Evolutionary conservation across 176 grass and related monocot species (phyloP), one percentile per base, ranked within the genome.

Genomic region (Musa itinerans): DNA sequence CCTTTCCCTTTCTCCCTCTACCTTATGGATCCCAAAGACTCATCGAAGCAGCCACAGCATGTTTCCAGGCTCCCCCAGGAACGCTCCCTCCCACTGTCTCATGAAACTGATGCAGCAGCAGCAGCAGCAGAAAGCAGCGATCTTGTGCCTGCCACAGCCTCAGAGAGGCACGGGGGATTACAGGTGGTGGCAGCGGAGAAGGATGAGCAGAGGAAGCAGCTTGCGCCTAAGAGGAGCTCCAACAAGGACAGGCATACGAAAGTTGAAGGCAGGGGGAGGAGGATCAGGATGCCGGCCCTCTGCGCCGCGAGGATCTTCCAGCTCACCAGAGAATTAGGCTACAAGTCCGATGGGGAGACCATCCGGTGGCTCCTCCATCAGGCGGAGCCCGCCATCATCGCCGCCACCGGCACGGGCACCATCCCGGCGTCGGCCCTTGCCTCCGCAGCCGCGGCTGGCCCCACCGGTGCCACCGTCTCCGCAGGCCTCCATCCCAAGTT

Each of bases 201-300:
- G 79, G 82, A 85, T 24, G 55, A 83, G 25, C 62, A 50, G 19
- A 83, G 85, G 51, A 54, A 54, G 53, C 76, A 75, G 85, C 74
- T 91, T 63, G 89, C 82, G 62, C 83, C 89, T 10, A 91, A 91
- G 80, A 59, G 89, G 73, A 87, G 89, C 80, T 91, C 89, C 58
- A 91, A 91, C 34, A 43, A 43, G 34, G 34, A 43, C 34, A 43
- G 34, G 34, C 34, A 43, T 43, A 6, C 34, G 34, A 43, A 43
- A 43, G 34, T 43, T 43, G 34, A 43, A 6, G 34, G 34, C 34
- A 43, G 34, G 34, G 34, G 34, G 34, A 82, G 89, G 2, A 83
- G 89, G 89, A 91, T 91, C 85, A 85, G 89, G 76, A 91, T 91
- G 89, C 85, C 89, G 63, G 89, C 85, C 72, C 89, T 91, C 54